Evolutionary conservation across 176 grass and related monocot species (phyloP).

Genomic region (Rhipidocladum racemiflorum): DNA sequence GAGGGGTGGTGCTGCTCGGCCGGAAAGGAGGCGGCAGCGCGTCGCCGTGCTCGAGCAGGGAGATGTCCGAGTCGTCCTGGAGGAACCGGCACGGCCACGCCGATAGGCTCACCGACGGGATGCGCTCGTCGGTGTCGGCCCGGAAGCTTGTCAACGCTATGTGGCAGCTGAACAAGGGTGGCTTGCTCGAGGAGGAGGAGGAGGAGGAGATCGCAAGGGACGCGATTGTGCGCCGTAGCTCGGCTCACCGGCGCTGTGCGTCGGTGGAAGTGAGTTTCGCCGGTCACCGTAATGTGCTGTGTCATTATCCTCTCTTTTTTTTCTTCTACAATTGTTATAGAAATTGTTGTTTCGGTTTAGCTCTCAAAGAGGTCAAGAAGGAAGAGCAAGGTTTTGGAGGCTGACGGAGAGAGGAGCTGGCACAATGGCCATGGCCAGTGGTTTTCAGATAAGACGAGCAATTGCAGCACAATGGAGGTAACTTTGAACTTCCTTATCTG

Average conservation of each 20-base stretch:
- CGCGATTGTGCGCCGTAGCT: not conserved
- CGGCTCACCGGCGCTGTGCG: constrained; percentile 31
- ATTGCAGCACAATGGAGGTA: constrained; percentile 38
- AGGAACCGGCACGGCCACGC: constrained; percentile 23
- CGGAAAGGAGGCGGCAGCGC: constrained; percentile 19
- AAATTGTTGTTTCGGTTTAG: not conserved
- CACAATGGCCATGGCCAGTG: constrained; percentile 16
- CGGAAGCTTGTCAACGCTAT: constrained; percentile 68
- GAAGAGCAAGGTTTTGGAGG: constrained; percentile 27
- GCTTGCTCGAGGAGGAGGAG: constrained; percentile 6
- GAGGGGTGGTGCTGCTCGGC: constrained; percentile 26
- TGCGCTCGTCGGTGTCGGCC: constrained; percentile 45
- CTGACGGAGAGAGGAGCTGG: constrained; percentile 29
- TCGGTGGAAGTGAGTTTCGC: constrained; percentile 34
- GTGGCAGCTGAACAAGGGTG: constrained; percentile 52
- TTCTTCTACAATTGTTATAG: not conserved
- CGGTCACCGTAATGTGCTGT: not conserved
- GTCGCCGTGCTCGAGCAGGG: constrained; percentile 27
- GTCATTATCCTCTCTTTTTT: not conserved
- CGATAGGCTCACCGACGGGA: not conserved
- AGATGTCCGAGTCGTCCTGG: constrained; percentile 50
- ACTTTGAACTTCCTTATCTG: not conserved
- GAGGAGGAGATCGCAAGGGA: constrained; percentile 1
- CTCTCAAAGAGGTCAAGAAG: constrained; percentile 30
- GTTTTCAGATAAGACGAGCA: constrained; percentile 27